phyloP scores from a whole-genome alignment of 2,329 filamentous ascomycete genomes.

The Pyrenophora graminea region DNA sequence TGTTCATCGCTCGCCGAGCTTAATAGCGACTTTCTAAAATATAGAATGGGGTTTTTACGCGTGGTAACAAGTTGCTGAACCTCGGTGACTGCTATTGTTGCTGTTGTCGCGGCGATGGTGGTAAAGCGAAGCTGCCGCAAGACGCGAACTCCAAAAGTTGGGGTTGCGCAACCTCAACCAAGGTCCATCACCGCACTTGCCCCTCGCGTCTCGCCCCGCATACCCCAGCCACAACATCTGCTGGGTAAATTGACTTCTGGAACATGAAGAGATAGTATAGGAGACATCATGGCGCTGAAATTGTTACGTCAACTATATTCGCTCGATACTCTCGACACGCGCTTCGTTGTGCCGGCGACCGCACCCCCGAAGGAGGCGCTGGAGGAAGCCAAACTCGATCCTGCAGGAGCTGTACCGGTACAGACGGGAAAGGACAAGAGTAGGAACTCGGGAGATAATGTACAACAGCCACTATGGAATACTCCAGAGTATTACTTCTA shows the following conservation, averaged over 20 bases:
- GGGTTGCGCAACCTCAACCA: conserved; percentile 20
- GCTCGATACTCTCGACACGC: conserved; percentile 70
- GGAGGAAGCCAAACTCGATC: conserved; percentile 41
- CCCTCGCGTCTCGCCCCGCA: conserved; percentile 20
- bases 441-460: conserved; percentile 44
- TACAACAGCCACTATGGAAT: conserved; percentile 75
- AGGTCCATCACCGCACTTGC: conserved; percentile 20
- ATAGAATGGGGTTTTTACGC: conserved; percentile 28
- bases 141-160: conserved; percentile 35
- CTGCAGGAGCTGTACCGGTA: conserved; percentile 35
- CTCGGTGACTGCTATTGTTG: conserved; percentile 2
- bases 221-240: conserved; percentile 1
- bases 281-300: conserved; percentile 45
- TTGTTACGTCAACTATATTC: conserved; percentile 63
- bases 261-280: conserved; percentile 30
- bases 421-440: conserved; percentile 30
- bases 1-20: conserved; percentile 39
- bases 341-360: conserved; percentile 72
- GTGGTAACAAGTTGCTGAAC: conserved; percentile 15
- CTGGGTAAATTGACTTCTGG: background rate
- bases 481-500: conserved; percentile 87
- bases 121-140: conserved; percentile 33
- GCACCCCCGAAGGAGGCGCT: conserved; percentile 59
- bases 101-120: conserved; percentile 24
- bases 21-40: background rate